Evolutionary conservation across 2,329 filamentous ascomycete genomes (phyloP).

Genomic region (Colletotrichum agaves): DNA sequence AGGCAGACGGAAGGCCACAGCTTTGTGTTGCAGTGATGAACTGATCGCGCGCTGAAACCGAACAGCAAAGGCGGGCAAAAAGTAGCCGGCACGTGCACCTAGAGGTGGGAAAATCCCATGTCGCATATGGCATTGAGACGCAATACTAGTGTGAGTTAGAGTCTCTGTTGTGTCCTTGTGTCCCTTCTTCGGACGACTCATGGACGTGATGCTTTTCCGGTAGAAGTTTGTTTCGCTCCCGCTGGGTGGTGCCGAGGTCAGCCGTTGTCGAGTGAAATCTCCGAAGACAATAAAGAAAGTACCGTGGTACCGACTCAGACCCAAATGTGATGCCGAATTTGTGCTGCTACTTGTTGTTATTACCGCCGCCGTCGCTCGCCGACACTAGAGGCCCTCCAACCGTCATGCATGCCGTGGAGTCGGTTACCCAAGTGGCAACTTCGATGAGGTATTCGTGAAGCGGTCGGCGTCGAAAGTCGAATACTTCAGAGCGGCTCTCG

Average conservation of each 20-base stretch:
- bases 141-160: neutral
- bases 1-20: constrained; percentile 7
- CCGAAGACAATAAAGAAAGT: too few species aligned
- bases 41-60: neutral
- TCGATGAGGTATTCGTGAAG: neutral
- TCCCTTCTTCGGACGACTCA: neutral
- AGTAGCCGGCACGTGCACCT: neutral
- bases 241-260: neutral
- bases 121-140: constrained; percentile 1
- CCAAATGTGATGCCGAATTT: too few species aligned
- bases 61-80: neutral
- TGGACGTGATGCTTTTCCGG: neutral
- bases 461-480: neutral
- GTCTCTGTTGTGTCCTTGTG: neutral
- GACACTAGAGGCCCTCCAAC: neutral
- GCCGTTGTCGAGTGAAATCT: too few species aligned
- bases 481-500: neutral
- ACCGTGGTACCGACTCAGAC: too few species aligned
- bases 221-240: neutral
- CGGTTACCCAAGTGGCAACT: neutral
- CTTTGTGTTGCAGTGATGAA: neutral
- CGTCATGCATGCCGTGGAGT: neutral
- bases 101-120: neutral
- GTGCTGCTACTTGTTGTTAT: neutral
- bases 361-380: neutral